phyloP scores from a whole-genome alignment of 345 rosid species.

The Lenwebbia sp. region DNA sequence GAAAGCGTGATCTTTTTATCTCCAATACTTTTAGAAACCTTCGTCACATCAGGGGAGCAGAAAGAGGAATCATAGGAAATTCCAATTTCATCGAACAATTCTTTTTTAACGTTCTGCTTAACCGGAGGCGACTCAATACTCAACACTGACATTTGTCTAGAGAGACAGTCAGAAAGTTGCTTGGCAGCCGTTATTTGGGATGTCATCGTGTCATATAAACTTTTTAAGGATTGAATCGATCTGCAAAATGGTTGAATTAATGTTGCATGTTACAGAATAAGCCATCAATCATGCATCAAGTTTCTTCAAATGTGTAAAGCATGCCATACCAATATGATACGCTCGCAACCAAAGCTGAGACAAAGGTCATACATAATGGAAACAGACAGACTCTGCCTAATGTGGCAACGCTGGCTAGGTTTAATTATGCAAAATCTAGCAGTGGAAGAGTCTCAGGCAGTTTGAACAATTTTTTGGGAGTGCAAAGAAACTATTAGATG shows the following conservation, averaged over 20 bases:
- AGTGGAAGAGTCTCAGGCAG: neutral
- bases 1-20: constrained; percentile 37
- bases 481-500: neutral
- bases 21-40: constrained; percentile 28
- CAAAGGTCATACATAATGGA: neutral
- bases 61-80: constrained; percentile 71
- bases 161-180: constrained; percentile 75
- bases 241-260: constrained; percentile 35
- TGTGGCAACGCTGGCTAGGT: neutral
- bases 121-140: constrained; percentile 54
- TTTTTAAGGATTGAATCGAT: constrained; percentile 49
- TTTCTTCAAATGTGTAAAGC: neutral
- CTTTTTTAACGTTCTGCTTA: constrained; percentile 57
- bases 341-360: neutral
- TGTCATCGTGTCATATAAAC: constrained; percentile 60
- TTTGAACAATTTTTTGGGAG: neutral
- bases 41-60: constrained; percentile 54
- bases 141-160: constrained; percentile 74
- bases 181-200: constrained; percentile 85
- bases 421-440: neutral
- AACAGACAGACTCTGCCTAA: neutral
- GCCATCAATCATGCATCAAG: neutral
- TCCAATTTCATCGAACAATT: constrained; percentile 82
- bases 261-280: neutral
- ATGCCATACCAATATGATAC: neutral